A percentile compares a stretch with the other conserved stretches of the same genome.
Evolutionary conservation across 75 land plant species (phyloP).

Genomic region (Sequoiadendron giganteum): DNA sequence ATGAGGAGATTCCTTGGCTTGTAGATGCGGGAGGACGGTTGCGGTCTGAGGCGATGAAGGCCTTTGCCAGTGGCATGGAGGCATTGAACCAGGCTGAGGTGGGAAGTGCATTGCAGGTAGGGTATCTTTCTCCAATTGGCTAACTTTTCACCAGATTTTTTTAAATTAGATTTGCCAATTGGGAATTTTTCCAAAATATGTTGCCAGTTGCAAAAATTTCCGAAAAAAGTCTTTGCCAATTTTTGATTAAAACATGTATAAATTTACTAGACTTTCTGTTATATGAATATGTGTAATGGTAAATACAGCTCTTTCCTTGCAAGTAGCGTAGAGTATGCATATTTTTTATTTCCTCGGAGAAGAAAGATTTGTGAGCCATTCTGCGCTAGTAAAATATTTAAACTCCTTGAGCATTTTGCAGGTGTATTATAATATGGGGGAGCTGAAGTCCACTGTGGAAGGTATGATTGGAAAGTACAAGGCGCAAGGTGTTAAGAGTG

Average conservation of each 20-base stretch:
- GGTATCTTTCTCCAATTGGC: not conserved
- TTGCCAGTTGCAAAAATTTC: not conserved
- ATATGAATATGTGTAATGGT: no score
- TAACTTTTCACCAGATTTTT: not conserved
- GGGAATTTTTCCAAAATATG: not conserved
- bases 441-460: conserved; percentile 75
- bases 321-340: not conserved
- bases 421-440: conserved; percentile 93
- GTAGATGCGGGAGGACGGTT: conserved; percentile 58
- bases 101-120: conserved; percentile 73
- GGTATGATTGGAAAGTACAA: conserved; percentile 67
- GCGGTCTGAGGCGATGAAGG: conserved; percentile 68
- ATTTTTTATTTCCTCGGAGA: not conserved
- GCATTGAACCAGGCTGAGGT: conserved; percentile 90
- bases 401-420: not conserved
- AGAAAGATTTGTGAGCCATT: not conserved
- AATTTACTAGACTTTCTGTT: no score
- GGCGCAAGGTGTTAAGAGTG: conserved; percentile 57
- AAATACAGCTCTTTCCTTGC: not conserved
- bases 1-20: conserved; percentile 69
- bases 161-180: not conserved
- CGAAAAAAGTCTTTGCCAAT: not conserved
- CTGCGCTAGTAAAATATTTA: not conserved
- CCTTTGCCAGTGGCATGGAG: conserved; percentile 81
- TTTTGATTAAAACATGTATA: not conserved